Percentiles rank a stretch among this genome's conserved stretches.
phyloP scores from a whole-genome alignment of 345 rosid species.

The Microthlaspi erraticum region DNA sequence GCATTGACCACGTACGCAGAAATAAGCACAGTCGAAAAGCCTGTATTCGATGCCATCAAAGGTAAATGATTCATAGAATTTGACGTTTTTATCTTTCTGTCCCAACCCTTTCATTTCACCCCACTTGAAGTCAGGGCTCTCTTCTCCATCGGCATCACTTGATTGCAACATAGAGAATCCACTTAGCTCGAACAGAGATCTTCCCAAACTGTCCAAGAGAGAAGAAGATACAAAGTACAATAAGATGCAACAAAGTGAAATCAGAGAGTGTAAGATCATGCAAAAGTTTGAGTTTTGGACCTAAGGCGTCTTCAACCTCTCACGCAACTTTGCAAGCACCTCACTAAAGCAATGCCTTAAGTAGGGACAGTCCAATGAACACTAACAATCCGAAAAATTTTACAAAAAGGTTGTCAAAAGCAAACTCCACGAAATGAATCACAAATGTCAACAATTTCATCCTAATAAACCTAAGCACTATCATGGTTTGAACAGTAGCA shows the following conservation, averaged over 20 bases:
- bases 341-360: background rate
- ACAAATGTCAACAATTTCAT: slow-evolving; percentile 1
- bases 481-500: background rate
- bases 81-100: slow-evolving; percentile 25
- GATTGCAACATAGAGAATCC: slow-evolving; percentile 38
- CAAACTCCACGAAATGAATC: background rate
- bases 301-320: slow-evolving; percentile 1
- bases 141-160: slow-evolving; percentile 15
- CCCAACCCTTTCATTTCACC: slow-evolving; percentile 44
- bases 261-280: slow-evolving; percentile 5
- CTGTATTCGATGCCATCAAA: slow-evolving; percentile 49
- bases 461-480: slow-evolving; percentile 6
- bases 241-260: background rate
- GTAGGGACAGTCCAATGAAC: background rate
- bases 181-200: background rate
- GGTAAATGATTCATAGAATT: slow-evolving; percentile 52
- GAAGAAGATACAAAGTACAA: background rate
- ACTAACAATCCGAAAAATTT: background rate
- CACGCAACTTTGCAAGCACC: background rate
- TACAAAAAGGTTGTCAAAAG: background rate
- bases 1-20: slow-evolving; percentile 18
- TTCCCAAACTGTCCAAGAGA: slow-evolving; percentile 12
- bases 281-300: slow-evolving; percentile 3
- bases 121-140: slow-evolving; percentile 47
- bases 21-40: slow-evolving; percentile 53